Evolutionary conservation across 2,329 filamentous ascomycete species (phyloP).

Genomic region (Trichocomaceae sp.): DNA sequence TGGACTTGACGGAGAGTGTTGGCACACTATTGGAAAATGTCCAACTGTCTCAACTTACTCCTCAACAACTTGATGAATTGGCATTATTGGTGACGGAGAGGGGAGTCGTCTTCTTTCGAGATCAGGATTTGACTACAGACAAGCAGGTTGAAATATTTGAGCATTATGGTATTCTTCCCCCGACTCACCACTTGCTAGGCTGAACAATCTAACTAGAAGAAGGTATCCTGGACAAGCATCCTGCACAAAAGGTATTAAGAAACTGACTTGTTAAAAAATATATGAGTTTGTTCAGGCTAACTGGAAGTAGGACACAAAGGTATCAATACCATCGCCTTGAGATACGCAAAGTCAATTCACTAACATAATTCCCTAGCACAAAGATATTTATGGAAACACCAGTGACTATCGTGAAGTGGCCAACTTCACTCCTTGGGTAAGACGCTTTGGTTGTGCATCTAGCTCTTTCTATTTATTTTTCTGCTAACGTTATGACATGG

Average conservation of each 20-base stretch:
- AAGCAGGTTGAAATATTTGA: conserved; percentile 38
- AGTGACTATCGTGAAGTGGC: conserved; percentile 42
- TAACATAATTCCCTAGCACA: conserved; percentile 30
- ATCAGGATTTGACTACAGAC: conserved; percentile 38
- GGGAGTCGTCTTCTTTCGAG: conserved; percentile 42
- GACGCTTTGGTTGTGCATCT: neutral
- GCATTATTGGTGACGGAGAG: conserved; percentile 44
- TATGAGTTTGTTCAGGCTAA: neutral
- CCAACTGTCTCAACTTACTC: conserved; percentile 42
- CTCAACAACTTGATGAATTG: conserved; percentile 46
- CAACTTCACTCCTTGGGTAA: conserved; percentile 43
- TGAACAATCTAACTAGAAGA: neutral
- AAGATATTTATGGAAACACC: conserved; percentile 37
- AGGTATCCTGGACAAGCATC: conserved; percentile 41
- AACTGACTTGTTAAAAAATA: neutral
- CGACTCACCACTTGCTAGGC: neutral
- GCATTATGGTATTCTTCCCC: conserved; percentile 37
- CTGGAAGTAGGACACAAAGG: conserved; percentile 20
- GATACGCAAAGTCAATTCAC: neutral
- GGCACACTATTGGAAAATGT: conserved; percentile 33
- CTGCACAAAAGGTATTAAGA: conserved; percentile 26
- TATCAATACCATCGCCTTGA: neutral
- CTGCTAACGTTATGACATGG: neutral
- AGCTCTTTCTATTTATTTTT: neutral
- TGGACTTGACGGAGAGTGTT: conserved; percentile 34